Evolutionary conservation across 371 early-diverging fungal genomes (phyloP).

Genomic region (Furculomyces boomerangus): DNA sequence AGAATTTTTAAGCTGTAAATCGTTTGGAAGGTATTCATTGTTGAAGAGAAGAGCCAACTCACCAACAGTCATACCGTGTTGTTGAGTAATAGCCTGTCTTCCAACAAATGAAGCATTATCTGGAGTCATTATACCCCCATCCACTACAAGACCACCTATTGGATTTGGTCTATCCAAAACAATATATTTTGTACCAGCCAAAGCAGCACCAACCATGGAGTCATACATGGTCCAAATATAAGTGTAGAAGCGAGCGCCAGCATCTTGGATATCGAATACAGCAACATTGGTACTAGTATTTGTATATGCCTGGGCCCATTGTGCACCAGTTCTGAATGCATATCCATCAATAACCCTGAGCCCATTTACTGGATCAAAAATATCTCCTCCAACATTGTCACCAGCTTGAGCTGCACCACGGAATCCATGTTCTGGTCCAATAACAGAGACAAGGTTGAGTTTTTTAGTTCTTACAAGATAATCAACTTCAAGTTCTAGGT

Average conservation of each 20-base stretch:
- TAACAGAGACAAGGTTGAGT: background rate
- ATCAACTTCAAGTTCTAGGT: background rate
- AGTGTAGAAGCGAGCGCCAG: conserved; percentile 1
- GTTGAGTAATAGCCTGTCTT: background rate
- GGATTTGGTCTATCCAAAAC: conserved; percentile 2
- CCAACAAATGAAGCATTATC: background rate
- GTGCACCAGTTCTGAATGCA: conserved; percentile 1
- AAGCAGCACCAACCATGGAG: conserved; percentile 1
- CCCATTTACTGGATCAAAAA: background rate
- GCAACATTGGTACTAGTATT: background rate
- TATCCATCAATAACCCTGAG: background rate
- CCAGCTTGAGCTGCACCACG: conserved; percentile 2
- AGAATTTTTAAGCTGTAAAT: background rate
- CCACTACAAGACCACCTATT: background rate
- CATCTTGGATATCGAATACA: conserved; percentile 3
- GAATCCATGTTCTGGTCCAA: conserved; percentile 1
- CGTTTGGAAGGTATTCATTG: conserved; percentile 2
- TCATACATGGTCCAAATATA: conserved; percentile 1
- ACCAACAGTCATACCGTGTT: conserved; percentile 4
- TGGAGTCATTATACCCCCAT: background rate
- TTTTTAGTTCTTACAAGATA: background rate
- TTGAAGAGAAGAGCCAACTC: background rate
- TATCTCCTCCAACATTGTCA: background rate
- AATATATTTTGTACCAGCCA: background rate
- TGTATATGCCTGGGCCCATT: background rate